Conservation (phyloP, 768 basidiomycete species). For the Lentinula raphanica region DNA sequence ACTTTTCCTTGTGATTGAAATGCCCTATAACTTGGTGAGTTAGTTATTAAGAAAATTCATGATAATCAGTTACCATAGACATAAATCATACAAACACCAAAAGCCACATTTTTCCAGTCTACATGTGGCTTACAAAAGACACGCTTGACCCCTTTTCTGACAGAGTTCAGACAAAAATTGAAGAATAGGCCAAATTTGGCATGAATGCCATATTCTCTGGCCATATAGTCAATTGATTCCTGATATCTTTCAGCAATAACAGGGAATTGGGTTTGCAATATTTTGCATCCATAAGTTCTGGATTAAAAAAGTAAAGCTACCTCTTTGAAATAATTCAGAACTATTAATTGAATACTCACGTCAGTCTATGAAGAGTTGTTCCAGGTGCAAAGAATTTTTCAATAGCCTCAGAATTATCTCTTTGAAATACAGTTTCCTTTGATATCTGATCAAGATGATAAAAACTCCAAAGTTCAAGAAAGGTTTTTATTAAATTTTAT, state of each 20-base stretch:
- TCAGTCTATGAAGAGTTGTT: not conserved
- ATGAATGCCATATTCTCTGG: slow-evolving; percentile 12
- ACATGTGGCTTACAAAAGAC: too few species aligned
- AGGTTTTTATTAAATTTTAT: too few species aligned
- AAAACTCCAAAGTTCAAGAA: too few species aligned
- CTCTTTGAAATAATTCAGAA: too few species aligned
- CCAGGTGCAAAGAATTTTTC: not conserved
- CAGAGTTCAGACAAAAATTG: slow-evolving; percentile 24
- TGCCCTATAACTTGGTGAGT: too few species aligned
- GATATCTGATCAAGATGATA: too few species aligned
- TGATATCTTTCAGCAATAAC: not conserved
- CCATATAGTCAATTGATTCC: not conserved
- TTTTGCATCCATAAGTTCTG: not conserved
- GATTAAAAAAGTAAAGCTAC: too few species aligned
- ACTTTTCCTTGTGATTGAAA: slow-evolving; percentile 17
- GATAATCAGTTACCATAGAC: slow-evolving; percentile 18
- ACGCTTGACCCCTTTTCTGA: slow-evolving; percentile 5
- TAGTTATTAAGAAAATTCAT: too few species aligned
- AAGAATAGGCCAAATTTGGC: slow-evolving; percentile 21
- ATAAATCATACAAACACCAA: slow-evolving; percentile 23
- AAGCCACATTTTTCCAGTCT: slow-evolving; percentile 24
- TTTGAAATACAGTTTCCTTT: too few species aligned
- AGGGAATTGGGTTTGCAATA: not conserved
- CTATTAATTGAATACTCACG: not conserved
- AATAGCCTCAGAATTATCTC: too few species aligned